Base-by-base conservation (phyloP, 1,284 basidiomycete genomes). In the Ustilago bromivora region DNA sequence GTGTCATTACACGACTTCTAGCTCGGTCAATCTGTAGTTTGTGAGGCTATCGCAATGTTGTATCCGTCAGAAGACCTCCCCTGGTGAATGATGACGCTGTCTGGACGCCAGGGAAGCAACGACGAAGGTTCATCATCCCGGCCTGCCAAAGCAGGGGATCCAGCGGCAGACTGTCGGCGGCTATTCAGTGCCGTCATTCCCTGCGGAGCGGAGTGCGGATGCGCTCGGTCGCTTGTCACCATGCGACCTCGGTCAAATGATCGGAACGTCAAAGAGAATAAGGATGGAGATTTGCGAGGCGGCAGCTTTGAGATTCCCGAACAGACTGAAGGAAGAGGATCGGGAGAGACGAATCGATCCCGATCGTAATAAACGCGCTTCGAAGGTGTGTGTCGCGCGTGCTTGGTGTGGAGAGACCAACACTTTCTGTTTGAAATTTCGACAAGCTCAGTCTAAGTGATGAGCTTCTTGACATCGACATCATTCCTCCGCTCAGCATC, bases 351-450 rank as follows among this genome's bases (percentile, higher is more conserved):
- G 23, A 28, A 3, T 3, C 3, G 3, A 28, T 28, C 23, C 23
- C 23, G 23, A 28, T 28, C 23, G 23, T 28, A 28, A 28, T 28
- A 28, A 28, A 28, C 23, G 23, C 23, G 23, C 23, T 28, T 28
- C 23, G 23, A 28, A 28, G 23, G 23, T 3, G 36, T 2, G 36
- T 9, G 36, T 38, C 36, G 36, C 43, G 43, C 31, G 53, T 38
- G 53, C 15, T 11, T 28, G 23, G 53, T 23, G 38, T 8, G 32
- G 28, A 28, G 61, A 70, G 67, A 70, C 52, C 67, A 70, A 70
- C 67, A 70, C 67, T 61, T 63, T 59, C 35, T 41, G 40, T 47
- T 23, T 12, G 28, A 47, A 62, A 35, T 47, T 47, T 41, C 51
- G n/a, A 17, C 9, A 36, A 31, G 46, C n/a, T 19, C 19, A 19